phyloP scores from a whole-genome alignment of 345 rosid species.

The Gossypium ekmanianum region DNA sequence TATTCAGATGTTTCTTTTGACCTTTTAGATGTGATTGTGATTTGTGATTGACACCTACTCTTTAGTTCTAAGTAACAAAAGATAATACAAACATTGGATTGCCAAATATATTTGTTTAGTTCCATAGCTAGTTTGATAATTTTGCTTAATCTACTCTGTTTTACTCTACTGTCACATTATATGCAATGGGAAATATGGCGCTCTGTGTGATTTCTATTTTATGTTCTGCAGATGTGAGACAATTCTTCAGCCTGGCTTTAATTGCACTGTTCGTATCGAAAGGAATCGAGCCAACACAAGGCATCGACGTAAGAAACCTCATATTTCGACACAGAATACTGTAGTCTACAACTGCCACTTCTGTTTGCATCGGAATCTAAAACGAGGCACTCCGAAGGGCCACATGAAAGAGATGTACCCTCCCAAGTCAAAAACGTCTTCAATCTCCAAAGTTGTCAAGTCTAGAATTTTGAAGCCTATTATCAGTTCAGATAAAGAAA shows the following conservation, averaged over 20 bases:
- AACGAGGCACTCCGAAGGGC: constrained; percentile 48
- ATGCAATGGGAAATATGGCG: neutral
- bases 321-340: constrained; percentile 37
- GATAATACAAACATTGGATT: neutral
- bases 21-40: too few relatives aligned
- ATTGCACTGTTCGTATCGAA: constrained; percentile 61
- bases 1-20: neutral
- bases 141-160: neutral
- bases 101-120: neutral
- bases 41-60: too few relatives aligned
- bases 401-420: constrained; percentile 46
- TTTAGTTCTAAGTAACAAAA: neutral
- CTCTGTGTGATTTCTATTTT: neutral
- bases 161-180: neutral
- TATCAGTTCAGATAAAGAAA: neutral
- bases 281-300: constrained; percentile 38
- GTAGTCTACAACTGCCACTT: constrained; percentile 67
- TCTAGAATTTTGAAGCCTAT: constrained; percentile 18
- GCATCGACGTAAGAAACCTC: constrained; percentile 32
- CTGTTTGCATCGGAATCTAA: constrained; percentile 50
- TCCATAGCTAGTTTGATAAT: neutral
- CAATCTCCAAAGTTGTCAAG: constrained; percentile 11
- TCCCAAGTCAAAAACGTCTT: constrained; percentile 17
- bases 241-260: constrained; percentile 66
- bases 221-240: constrained; percentile 65